Base-by-base conservation (phyloP, 108 stramenopile species). In the Stephanodiscus minutulus region DNA sequence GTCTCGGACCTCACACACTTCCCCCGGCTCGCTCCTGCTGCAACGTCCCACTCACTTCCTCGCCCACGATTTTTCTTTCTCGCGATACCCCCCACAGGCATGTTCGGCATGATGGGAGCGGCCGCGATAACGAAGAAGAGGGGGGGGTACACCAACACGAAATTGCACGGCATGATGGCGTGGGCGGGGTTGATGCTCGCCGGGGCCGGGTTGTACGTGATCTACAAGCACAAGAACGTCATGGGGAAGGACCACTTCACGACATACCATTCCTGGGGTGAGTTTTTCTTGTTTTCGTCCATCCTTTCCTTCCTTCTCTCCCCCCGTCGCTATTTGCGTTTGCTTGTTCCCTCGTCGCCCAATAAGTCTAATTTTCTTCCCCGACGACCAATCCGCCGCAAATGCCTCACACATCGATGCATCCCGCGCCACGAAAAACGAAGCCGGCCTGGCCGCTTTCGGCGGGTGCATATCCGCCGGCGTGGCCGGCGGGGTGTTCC, bases 111-210 rank as follows among this genome's bases (percentile, higher is more conserved):
- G 63, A 82, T 89, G 78, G 92, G 92, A 17, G 77, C 81, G 27
- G 85, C 79, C 31, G 82, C 85, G 29, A 37, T 89, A 0, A 91
- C 86, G 36, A 93, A 93, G 69, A 93, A 93, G 63, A 47, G 87
- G 18, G 88, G 88, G 57, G 92, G 92, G 12, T 93, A 93, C 70
- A 76, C 77, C 56, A 93, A 93, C 66, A 93, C 92, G 54, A 93
- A 93, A 76, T 64, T 85, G 20, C 92, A 93, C 66, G 92, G 86
- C 1, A 76, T 91, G 7, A 63, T 93, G 25, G 83, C 87, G 0
- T 86, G 79, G 64, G 33, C 63, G 11, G 90, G 90, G 11, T 29
- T 86, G 17, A 28, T 89, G 1, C n/a, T 81, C 7, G 58, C 77
- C 10, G 66, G 59, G n/a, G 73, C 69, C 20, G 92, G 92, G 39